Evolutionary conservation across 78 protist species (phyloP).

Genomic region (Chrysochromulina tobinii): DNA sequence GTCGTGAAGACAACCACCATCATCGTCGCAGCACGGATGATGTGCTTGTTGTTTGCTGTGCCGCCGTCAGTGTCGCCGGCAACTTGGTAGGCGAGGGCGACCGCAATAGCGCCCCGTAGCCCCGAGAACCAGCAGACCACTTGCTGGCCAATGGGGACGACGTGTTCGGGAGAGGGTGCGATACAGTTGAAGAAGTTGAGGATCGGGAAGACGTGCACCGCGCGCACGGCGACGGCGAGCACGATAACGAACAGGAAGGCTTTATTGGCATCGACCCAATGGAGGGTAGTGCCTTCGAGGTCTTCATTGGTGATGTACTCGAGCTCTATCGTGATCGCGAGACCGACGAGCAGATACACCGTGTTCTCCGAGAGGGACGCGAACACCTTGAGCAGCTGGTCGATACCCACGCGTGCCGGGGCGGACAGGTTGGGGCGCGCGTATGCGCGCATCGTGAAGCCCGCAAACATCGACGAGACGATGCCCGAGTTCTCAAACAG

Average conservation of each 20-base stretch:
- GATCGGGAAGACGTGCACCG: conserved; percentile 35
- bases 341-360: conserved; percentile 71
- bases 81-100: conserved; percentile 24
- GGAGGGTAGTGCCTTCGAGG: too few species aligned
- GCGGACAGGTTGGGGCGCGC: conserved; percentile 60
- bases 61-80: too few species aligned
- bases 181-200: conserved; percentile 15
- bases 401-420: background rate
- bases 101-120: conserved; percentile 49
- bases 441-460: conserved; percentile 67
- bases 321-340: background rate
- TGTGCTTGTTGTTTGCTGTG: too few species aligned
- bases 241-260: background rate
- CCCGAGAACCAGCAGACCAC: conserved; percentile 29
- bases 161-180: background rate
- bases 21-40: too few species aligned
- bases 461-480: background rate
- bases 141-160: background rate
- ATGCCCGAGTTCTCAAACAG: conserved; percentile 49
- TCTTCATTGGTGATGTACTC: background rate
- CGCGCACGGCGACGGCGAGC: background rate
- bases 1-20: too few species aligned
- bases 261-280: too few species aligned
- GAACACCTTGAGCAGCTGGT: background rate
- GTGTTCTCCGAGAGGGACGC: conserved; percentile 71